Evolutionary conservation across 2,329 filamentous ascomycete species (phyloP), one percentile per base, ranked within the genome.

Genomic region (Ascochyta koolunga): DNA sequence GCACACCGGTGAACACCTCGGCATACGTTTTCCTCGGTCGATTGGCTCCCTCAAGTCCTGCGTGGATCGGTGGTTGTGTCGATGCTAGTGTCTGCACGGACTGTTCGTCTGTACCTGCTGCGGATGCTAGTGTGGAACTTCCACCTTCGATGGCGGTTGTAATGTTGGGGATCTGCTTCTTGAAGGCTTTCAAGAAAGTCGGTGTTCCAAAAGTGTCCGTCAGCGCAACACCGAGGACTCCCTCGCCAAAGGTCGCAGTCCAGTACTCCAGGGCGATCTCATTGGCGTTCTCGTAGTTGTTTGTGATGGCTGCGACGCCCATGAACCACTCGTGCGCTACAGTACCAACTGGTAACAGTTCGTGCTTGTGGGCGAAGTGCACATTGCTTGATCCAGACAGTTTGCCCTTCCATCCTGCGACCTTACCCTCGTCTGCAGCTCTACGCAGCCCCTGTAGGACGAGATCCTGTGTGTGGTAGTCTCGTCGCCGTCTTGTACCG

Each of bases 301-400:
- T 83, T 4, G 89, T 90, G 64, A 97, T 91, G 33, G 95, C 93
- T 0, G 95, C 95, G 59, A 96, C 93, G 36, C 91, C 93, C 95
- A 99, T 99, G 80, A 97, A 98, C 95, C 95, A 99, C 77, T 99
- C 95, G 70, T 99, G 95, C 0, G 95, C 95, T 2, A 91, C 87
- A 0, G 95, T 99, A 5, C 95, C 95, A 11, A 98, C 85, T 0
- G 95, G 92, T 3, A 86, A 79, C 39, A 97, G 86, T 38, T 86
- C 87, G 76, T 96, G 93, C 67, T 91, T 89, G 91, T 96, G 96
- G 10, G 95, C 95, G 62, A 99, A 86, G 73, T 98, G 93, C 4
- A 99, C 95, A 69, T 99, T 99, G 75, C 93, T 98, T 0, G 93
- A 96, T 10, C 95, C 95, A 0, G 88, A 85, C 40, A 98, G 82